These are phyloP conservation scores for Terana coerulea DNA, from an alignment of 768 basidiomycete genomes.

Conservation along the genomic window DNA sequence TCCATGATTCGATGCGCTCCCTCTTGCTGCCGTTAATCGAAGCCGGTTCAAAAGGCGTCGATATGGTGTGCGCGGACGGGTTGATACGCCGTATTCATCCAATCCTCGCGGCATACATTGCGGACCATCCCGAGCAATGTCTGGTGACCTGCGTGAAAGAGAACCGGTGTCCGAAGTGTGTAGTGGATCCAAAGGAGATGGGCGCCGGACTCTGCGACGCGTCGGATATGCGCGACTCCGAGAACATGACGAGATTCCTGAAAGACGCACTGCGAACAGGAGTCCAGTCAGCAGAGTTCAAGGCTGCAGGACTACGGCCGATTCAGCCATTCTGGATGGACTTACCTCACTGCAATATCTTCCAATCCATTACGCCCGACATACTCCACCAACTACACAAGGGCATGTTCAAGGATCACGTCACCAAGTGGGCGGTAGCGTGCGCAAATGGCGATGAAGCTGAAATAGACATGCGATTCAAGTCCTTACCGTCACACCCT, in stretches of 20 bases:
- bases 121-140: slow-evolving; percentile 29
- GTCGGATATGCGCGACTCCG: slow-evolving; percentile 4
- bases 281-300: slow-evolving; percentile 3
- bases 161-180: slow-evolving; percentile 23
- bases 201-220: background rate
- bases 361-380: slow-evolving; percentile 34
- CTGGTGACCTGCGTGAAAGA: slow-evolving; percentile 17
- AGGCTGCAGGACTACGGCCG: slow-evolving; percentile 13
- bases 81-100: slow-evolving; percentile 16
- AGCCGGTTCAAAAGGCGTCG: slow-evolving; percentile 21
- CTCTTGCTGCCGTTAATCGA: slow-evolving; percentile 19
- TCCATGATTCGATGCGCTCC: slow-evolving; percentile 20
- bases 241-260: background rate
- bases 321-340: slow-evolving; percentile 33
- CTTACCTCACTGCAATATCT: slow-evolving; percentile 39
- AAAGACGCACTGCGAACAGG: background rate
- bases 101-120: slow-evolving; percentile 23
- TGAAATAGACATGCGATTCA: slow-evolving; percentile 37
- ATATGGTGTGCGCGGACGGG: slow-evolving; percentile 22
- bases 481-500: slow-evolving; percentile 27
- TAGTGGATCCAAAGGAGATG: slow-evolving; percentile 7
- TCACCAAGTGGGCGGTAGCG: slow-evolving; percentile 26
- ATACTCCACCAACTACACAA: slow-evolving; percentile 47
- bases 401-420: slow-evolving; percentile 43
- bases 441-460: slow-evolving; percentile 8